phyloP scores from a whole-genome alignment of 257 asterid species.

The Avicennia marina region DNA sequence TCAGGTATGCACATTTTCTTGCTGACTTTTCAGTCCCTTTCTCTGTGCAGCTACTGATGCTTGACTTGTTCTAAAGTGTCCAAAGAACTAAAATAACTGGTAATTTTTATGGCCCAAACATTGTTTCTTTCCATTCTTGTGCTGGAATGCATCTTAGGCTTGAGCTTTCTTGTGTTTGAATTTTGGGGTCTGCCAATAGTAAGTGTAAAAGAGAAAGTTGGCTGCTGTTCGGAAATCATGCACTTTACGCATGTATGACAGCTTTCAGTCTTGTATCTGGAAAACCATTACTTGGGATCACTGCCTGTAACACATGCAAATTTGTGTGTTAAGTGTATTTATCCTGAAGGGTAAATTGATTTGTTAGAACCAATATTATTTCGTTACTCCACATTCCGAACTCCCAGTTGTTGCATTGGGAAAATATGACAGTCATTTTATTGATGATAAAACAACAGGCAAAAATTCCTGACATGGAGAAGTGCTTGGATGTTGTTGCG shows the following conservation, averaged over 20 bases:
- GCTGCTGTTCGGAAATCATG: background rate
- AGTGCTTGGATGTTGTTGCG: constrained; percentile 77
- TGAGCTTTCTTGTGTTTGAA: background rate
- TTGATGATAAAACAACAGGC: constrained; percentile 43
- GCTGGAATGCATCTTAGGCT: background rate
- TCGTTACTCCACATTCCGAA: background rate
- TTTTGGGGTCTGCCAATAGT: background rate
- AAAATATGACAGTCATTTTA: constrained; percentile 3
- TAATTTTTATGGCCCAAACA: background rate
- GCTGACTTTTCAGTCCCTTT: background rate
- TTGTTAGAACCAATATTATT: background rate
- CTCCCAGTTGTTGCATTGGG: constrained; percentile 10
- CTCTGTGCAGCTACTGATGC: no score
- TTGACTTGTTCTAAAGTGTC: background rate
- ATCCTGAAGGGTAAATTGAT: constrained; percentile 1
- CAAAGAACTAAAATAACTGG: background rate
- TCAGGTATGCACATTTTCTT: constrained; percentile 44
- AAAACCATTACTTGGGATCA: no score
- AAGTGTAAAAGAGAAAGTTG: background rate
- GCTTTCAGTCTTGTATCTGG: background rate
- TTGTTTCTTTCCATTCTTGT: background rate
- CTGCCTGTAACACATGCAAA: background rate
- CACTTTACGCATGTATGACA: background rate
- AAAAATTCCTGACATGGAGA: constrained; percentile 89
- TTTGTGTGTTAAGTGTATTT: background rate